These are phyloP conservation scores for Blastocystis sp. DNA, from an alignment of 352 stramenopile genomes.

Conservation along the genomic window DNA sequence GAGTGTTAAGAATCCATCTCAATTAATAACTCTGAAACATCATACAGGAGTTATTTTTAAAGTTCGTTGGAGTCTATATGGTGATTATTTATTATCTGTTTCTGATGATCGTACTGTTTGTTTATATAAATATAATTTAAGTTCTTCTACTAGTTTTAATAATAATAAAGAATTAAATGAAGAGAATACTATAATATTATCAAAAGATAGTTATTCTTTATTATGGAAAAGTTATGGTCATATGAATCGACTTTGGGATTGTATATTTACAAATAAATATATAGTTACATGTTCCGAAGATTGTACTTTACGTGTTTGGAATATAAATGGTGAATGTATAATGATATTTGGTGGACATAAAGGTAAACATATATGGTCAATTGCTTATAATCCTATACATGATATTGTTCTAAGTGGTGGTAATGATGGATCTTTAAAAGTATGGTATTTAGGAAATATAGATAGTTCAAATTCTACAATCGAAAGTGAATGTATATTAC, in stretches of 20 bases:
- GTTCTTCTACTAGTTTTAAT: background rate
- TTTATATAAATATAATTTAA: background rate
- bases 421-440: constrained; percentile 24
- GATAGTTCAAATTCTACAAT: no score
- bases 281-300: constrained; percentile 21
- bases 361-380: constrained; percentile 31
- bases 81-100: constrained; percentile 28
- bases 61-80: constrained; percentile 24
- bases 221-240: constrained; percentile 12
- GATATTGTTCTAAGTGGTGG: constrained; percentile 6
- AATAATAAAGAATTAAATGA: no score
- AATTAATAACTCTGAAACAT: background rate
- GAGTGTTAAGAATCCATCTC: background rate
- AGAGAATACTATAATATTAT: background rate
- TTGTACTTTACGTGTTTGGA: constrained; percentile 18
- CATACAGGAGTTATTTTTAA: constrained; percentile 35
- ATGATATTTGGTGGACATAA: background rate
- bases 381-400: background rate
- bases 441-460: constrained; percentile 16
- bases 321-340: background rate
- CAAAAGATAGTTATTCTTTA: background rate
- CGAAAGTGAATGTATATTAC: no score
- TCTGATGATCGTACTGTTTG: constrained; percentile 26
- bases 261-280: background rate
- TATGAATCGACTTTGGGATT: constrained; percentile 21